Base-by-base conservation (phyloP, 2,329 filamentous ascomycete species). In the Massarina eburnea region DNA sequence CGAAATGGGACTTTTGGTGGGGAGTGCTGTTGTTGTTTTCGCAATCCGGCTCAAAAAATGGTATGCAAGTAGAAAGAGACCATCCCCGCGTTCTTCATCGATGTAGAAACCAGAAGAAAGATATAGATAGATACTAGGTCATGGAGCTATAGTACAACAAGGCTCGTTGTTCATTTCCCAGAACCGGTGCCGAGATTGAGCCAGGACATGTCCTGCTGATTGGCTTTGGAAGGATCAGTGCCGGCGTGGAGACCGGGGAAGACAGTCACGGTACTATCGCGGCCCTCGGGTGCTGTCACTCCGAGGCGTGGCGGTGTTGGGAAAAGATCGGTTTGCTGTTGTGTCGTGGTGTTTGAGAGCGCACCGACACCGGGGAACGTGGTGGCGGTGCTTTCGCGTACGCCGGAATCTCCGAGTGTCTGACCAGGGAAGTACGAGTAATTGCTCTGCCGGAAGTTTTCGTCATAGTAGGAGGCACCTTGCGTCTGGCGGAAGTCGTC, bases 151-250 rank as follows among this genome's bases (percentile, higher is more conserved):
- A n/a, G n/a, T n/a, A n/a, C n/a, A n/a, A 42, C 39, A 17, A 35
- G 12, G 15, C 27, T 43, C 45, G 52, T 53, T 57, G 52, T 52
- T 57, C 46, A 61, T 48, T 59, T 61, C 32, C 57, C 61, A 35
- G 61, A 79, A 37, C 35, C 17, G 10, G 20, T 26, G 20, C 83
- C 84, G 15, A 91, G 76, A 61, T 91, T 90, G 52, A 91, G 71
- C 88, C 88, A 91, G 70, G 85, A 89, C 85, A 91, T 88, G 66
- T 91, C 88, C 74, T 38, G 79, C 27, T 64, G 57, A 38, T 49
- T 55, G 22, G 60, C 53, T 41, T 59, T 60, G n/a, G 43, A n/a
- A 45, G 27, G 55, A 48, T 51, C 49, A 12, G 54, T 44, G 37
- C 45, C 43, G 7, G 49, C 52, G 2, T 52, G 55, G 57, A 40